These are phyloP conservation scores for Tolypocladium sp. DNA, from an alignment of 2,329 filamentous ascomycete species.

Conservation along the genomic window DNA sequence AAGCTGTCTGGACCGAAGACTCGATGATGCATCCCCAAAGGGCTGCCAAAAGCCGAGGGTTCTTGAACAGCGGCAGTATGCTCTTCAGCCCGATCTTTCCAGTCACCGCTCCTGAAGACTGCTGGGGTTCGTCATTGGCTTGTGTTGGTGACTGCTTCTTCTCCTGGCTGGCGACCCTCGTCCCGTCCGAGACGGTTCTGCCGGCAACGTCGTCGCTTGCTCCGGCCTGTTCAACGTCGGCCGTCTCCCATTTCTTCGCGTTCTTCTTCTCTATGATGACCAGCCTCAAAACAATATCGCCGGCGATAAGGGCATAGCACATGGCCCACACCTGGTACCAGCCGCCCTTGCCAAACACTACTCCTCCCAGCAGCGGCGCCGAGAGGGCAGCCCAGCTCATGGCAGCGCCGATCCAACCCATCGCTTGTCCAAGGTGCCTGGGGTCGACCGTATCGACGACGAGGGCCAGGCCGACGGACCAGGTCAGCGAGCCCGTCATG, in stretches of 20 bases:
- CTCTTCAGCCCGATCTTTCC: constrained; percentile 2
- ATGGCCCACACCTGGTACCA: constrained; percentile 25
- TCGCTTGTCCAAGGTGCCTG: constrained; percentile 19
- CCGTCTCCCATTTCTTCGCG: constrained; percentile 16
- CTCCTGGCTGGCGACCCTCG: not conserved
- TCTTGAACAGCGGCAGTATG: constrained; percentile 16
- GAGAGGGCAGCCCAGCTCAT: constrained; percentile 21
- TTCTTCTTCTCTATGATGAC: constrained; percentile 22
- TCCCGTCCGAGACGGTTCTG: not conserved
- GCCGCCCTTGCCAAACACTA: constrained; percentile 21
- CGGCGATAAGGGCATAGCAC: constrained; percentile 23
- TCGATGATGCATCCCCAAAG: constrained; percentile 25
- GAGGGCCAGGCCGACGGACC: constrained; percentile 26
- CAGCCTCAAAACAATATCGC: constrained; percentile 21
- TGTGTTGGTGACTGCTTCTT: not conserved
- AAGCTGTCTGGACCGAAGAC: constrained; percentile 19
- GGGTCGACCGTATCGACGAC: constrained; percentile 23
- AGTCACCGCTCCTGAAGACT: not conserved
- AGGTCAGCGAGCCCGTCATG: constrained; percentile 22
- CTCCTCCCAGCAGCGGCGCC: constrained; percentile 22
- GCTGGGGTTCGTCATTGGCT: not conserved
- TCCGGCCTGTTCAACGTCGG: not conserved
- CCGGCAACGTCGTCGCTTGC: too few relatives aligned
- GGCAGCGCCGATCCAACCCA: constrained; percentile 23
- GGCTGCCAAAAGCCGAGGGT: constrained; percentile 21